phyloP scores from a whole-genome alignment of 176 grass and related monocot genomes.

The Canna indica region DNA sequence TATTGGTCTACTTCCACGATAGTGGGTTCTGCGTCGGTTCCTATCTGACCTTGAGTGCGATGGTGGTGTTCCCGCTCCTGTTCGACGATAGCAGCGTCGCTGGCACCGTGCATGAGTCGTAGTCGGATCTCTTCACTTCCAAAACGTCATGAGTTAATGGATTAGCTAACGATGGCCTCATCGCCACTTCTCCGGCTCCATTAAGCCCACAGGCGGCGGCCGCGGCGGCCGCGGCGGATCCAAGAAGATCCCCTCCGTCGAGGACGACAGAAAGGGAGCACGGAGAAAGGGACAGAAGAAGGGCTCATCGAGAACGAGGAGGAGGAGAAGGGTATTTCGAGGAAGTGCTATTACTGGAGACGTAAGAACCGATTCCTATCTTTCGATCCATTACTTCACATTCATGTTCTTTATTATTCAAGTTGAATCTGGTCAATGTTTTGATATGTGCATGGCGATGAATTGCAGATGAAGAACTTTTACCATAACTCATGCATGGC shows the following conservation, averaged over 20 bases:
- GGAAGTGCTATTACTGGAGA: constrained; percentile 59
- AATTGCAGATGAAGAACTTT: constrained; percentile 63
- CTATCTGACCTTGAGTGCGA: constrained; percentile 24
- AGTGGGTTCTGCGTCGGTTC: constrained; percentile 95
- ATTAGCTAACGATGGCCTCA: no score
- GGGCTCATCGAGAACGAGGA: constrained; percentile 44
- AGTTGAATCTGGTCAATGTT: no score
- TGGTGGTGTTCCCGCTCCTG: constrained; percentile 92
- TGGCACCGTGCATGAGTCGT: constrained; percentile 51
- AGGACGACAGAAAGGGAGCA: background rate
- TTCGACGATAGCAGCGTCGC: constrained; percentile 73
- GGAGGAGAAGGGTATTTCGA: constrained; percentile 30
- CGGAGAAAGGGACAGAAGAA: constrained; percentile 39
- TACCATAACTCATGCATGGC: no score
- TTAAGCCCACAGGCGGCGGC: constrained; percentile 1
- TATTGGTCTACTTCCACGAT: constrained; percentile 91
- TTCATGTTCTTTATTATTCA: no score
- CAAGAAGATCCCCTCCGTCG: constrained; percentile 23
- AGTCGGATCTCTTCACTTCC: constrained; percentile 34
- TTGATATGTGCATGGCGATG: background rate
- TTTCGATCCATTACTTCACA: background rate
- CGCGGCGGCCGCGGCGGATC: background rate
- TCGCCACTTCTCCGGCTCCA: constrained; percentile 50
- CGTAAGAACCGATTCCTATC: constrained; percentile 21
- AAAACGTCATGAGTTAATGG: constrained; percentile 25